Conservation (phyloP, 768 basidiomycete species). For the Mycena vulgaris region DNA sequence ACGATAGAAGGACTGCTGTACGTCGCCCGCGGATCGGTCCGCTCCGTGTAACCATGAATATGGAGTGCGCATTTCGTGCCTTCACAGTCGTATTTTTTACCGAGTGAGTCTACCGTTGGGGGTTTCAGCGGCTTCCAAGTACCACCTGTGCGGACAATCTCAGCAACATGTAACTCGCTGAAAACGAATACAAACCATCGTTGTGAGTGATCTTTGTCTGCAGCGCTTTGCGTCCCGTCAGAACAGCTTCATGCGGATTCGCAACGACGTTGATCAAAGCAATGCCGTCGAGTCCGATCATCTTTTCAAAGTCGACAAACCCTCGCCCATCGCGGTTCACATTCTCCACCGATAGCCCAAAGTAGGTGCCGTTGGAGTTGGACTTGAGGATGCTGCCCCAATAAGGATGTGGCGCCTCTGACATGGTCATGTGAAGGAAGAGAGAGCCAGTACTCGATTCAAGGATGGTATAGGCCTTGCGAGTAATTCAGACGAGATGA, state of each 20-base stretch:
- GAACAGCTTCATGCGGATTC: constrained; percentile 81
- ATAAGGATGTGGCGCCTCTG: constrained; percentile 76
- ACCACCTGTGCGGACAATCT: constrained; percentile 67
- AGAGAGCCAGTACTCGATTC: constrained; percentile 95
- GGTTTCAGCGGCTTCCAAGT: constrained; percentile 90
- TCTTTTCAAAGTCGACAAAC: constrained; percentile 98
- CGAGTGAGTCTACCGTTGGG: constrained; percentile 82
- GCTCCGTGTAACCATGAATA: constrained; percentile 96
- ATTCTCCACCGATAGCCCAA: constrained; percentile 86
- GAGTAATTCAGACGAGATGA: not conserved
- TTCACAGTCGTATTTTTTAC: constrained; percentile 78
- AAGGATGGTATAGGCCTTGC: constrained; percentile 91
- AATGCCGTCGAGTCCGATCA: constrained; percentile 95
- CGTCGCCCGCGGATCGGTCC: constrained; percentile 90
- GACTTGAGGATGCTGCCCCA: constrained; percentile 97
- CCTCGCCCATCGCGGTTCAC: constrained; percentile 93
- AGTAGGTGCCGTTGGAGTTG: constrained; percentile 99
- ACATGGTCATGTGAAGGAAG: constrained; percentile 97
- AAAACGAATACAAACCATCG: constrained; percentile 74
- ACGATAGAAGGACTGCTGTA: constrained; percentile 94
- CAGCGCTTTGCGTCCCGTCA: constrained; percentile 81
- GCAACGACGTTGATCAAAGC: constrained; percentile 93
- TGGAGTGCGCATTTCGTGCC: constrained; percentile 85
- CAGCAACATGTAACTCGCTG: not conserved
- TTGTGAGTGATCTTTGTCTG: constrained; percentile 96